Evolutionary conservation across 768 basidiomycete species (phyloP), one percentile per base, ranked within the genome.

Genomic region (Psilocybe tampanensis): DNA sequence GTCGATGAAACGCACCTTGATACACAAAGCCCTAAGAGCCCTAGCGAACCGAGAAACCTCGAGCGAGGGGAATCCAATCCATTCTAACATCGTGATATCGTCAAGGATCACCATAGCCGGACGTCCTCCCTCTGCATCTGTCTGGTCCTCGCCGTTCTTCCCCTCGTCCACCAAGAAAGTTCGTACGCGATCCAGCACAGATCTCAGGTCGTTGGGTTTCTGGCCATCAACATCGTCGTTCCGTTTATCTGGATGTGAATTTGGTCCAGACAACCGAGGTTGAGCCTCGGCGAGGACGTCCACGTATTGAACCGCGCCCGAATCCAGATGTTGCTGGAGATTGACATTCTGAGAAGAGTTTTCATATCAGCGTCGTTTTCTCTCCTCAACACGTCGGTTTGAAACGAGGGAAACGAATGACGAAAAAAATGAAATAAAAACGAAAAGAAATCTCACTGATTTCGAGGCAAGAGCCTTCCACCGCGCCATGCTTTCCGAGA

Each of bases 391-490:
- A n/a, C n/a, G n/a, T n/a, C n/a, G n/a, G n/a, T n/a, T n/a, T n/a
- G n/a, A n/a, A n/a, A n/a, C n/a, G n/a, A n/a, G n/a, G n/a, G n/a
- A n/a, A n/a, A n/a, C n/a, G n/a, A n/a, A n/a, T n/a, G n/a, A n/a
- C n/a, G n/a, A n/a, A n/a, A n/a, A n/a, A n/a, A n/a, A n/a, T n/a
- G n/a, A n/a, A n/a, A n/a, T n/a, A n/a, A n/a, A n/a, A n/a, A n/a
- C 18, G 29, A 3, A 21, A 39, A 21, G 62, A 47, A 8, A 18
- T n/a, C 85, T 47, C 58, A 91, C 90, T 41, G 82, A 80, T 75
- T 85, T 87, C 23, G 82, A 75, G 11, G 84, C 80, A 15, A 91
- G 74, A 2, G 84, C 74, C 65, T 81, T 84, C 86, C 90, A 90
- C 52, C 81, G 78, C 44, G 78, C 66, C 0, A 86, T 64, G 44